These are phyloP conservation scores for Hygrophorus russula DNA, from an alignment of 768 basidiomycete genomes.

Conservation along the genomic window DNA sequence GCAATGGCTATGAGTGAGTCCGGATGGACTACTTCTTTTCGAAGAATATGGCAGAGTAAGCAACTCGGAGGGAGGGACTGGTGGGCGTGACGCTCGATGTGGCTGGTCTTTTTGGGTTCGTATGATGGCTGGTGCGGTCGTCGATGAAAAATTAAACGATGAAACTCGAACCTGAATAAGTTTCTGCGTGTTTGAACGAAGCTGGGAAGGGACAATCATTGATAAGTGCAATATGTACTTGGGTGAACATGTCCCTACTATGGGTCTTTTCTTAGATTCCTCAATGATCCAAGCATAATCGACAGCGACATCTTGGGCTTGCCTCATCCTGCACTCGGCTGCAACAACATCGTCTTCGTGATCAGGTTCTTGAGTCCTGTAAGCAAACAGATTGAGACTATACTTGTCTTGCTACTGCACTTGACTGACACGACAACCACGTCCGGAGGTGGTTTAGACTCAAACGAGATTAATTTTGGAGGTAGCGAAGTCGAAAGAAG, in stretches of 20 bases:
- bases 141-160: not conserved
- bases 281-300: conserved; percentile 20
- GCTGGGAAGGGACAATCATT: not conserved
- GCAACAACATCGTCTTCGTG: conserved; percentile 33
- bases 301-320: conserved; percentile 28
- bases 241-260: conserved; percentile 6
- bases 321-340: conserved; percentile 30
- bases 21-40: conserved; percentile 3
- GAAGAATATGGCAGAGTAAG: conserved; percentile 23
- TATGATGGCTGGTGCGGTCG: conserved; percentile 16
- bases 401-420: conserved; percentile 19
- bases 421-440: conserved; percentile 10
- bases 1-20: conserved; percentile 8
- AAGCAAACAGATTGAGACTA: not conserved
- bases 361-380: conserved; percentile 38
- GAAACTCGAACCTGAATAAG: conserved; percentile 5
- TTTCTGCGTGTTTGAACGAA: not conserved
- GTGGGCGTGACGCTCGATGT: conserved; percentile 29
- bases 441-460: conserved; percentile 27
- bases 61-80: conserved; percentile 19
- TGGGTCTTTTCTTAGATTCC: conserved; percentile 12
- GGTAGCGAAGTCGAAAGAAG: conserved; percentile 30
- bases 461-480: conserved; percentile 30
- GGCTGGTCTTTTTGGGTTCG: conserved; percentile 19
- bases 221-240: not conserved